Base-by-base conservation (phyloP, 1,284 basidiomycete genomes). In the Apiotrichum laibachii region DNA sequence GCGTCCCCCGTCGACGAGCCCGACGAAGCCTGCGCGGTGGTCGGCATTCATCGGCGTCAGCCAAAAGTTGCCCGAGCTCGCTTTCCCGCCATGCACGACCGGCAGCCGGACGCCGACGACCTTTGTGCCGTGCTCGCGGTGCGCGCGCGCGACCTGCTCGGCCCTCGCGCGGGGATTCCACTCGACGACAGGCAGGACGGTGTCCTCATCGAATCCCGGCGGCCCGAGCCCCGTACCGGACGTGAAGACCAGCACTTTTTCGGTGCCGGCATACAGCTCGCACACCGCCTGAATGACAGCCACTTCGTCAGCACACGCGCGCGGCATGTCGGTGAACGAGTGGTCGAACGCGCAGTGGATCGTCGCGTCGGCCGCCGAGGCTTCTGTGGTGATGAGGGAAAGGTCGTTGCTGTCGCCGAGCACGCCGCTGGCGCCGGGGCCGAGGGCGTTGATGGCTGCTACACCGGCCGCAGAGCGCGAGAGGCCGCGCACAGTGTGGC, bases 281-380 rank as follows among this genome's bases (percentile, higher is more conserved):
- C 57, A 61, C 31, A 70, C 57, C 11, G 68, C 63, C 11, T 49
- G 31, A 46, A 70, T 59, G n/a, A 60, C 62, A 1, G 46, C 59
- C 10, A 15, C 22, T 34, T 72, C 71, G 26, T 51, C 53, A 13
- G 19, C 50, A 43, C 59, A 57, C 13, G 58, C 52, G 10, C 19
- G 54, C 15, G 43, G 44, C 35, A 48, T 66, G 21, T 62, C 52
- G 13, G 34, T 26, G 21, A 63, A 68, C 5, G 31, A 21, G 55
- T 71, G 67, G 42, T 68, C 60, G 63, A 70, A 75, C 0, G 66
- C 72, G 48, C 65, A 53, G 58, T 76, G 74, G 31, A 74, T 66
- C 53, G 68, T 67, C 1, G 62, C 72, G 56, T 72, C 70, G 5
- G 65, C 59, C 16, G 55, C 63, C 12, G 40, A 18, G 0, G 72